Base-by-base conservation (phyloP, 768 basidiomycete genomes). In the Exidia glandulosa region DNA sequence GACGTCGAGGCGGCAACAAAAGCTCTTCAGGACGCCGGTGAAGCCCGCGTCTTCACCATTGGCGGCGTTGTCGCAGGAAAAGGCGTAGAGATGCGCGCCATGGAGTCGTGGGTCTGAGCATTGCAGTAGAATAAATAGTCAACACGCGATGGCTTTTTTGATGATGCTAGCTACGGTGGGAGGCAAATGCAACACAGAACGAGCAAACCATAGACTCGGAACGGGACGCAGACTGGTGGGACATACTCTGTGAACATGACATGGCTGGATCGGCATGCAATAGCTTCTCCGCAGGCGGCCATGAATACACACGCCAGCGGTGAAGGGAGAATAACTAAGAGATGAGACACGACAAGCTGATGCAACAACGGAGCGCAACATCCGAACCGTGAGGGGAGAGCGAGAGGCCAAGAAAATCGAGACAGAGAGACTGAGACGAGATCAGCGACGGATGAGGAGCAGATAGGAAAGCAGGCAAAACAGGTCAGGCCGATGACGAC, bases 81-180 rank as follows among this genome's bases (percentile, higher is more conserved):
- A 27, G 94, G 94, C 50, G 90, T 97, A 50, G 83, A 89, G 72
- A 88, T 95, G 81, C 77, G 79, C 63, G 85, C 86, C 67, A 66
- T 90, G 68, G 81, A 85, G 64, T 67, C 73, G 48, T 94, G 92
- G 90, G 61, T 62, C n/a, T 19, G 23, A 50, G 41, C 37, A 59
- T 30, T 48, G 36, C 23, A 14, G 23, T 23, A 23, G 41, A 45
- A 45, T 45, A 45, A 45, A 45, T 45, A 45, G 31, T 55, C 41
- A 23, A 45, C 41, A 45, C 41, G 79, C 91, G 0, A 45, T 45
- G 16, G 41, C 41, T 45, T 45, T 45, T 45, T 45, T 45, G 41
- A 19, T 19, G 41, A 45, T 45, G 41, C 41, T 94, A 94, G 10
- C 91, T 45, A 45, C 41, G 41, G 41, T 45, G 16, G 23, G 41